phyloP scores from a whole-genome alignment of 208 protist species.

The Wallacemonas sp. region DNA sequence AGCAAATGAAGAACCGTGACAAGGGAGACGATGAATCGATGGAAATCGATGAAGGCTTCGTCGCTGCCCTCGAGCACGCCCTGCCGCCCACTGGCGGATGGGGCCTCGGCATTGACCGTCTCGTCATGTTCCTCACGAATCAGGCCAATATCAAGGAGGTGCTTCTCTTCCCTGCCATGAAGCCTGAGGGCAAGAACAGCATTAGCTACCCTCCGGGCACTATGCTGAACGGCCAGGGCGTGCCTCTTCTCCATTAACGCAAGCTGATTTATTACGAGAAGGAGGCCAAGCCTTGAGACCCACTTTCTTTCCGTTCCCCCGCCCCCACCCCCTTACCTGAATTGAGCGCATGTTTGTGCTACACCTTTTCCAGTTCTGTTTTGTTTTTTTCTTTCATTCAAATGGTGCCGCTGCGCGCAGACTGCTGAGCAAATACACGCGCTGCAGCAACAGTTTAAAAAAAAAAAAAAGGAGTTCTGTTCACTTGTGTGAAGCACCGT shows the following conservation, averaged over 20 bases:
- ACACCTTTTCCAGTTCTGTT: no score
- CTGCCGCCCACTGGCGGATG: slow-evolving; percentile 99
- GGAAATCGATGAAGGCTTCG: slow-evolving; percentile 97
- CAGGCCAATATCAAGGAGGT: slow-evolving; percentile 99
- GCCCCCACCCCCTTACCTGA: no score
- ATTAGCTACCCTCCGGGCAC: slow-evolving; percentile 64
- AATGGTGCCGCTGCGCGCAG: no score
- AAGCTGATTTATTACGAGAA: background rate
- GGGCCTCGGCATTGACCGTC: slow-evolving; percentile 99
- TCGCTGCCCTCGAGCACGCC: slow-evolving; percentile 97
- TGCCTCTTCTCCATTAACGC: slow-evolving; percentile 53
- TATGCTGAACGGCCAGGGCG: slow-evolving; percentile 73
- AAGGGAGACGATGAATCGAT: slow-evolving; percentile 98
- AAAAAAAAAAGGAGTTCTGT: no score
- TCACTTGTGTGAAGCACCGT: no score
- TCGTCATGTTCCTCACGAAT: slow-evolving; percentile 99
- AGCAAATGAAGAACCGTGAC: slow-evolving; percentile 94
- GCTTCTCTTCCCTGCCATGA: slow-evolving; percentile 94
- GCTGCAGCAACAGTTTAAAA: no score
- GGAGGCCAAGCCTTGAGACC: no score
- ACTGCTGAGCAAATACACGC: no score
- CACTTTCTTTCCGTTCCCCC: no score
- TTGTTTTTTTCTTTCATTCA: no score
- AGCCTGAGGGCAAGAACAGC: slow-evolving; percentile 61
- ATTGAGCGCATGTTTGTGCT: no score